Conservation (phyloP, 2,329 filamentous ascomycete genomes). For the Magnaporthiopsis incrustans region DNA sequence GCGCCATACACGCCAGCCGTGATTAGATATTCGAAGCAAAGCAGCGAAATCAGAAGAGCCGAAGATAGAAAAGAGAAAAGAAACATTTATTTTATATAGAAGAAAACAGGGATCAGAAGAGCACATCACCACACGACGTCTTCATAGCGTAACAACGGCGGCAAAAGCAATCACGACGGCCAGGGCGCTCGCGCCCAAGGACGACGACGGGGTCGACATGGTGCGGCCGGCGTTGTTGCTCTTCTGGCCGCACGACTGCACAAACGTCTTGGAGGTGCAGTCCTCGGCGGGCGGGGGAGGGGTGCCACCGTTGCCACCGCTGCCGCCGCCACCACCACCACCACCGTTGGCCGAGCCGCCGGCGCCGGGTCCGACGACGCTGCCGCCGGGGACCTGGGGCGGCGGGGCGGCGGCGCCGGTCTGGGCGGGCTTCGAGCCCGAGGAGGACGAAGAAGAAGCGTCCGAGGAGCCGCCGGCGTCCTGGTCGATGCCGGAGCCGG, state of each 20-base stretch:
- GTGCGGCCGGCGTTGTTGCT: conserved; percentile 19
- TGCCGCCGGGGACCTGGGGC: conserved; percentile 21
- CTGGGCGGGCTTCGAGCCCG: conserved; percentile 7
- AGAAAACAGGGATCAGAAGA: neutral
- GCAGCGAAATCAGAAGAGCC: neutral
- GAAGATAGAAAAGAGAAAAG: no score
- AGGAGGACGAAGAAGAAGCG: conserved; percentile 10
- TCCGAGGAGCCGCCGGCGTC: conserved; percentile 26
- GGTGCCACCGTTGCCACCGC: conserved; percentile 7
- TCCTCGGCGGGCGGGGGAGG: conserved; percentile 13
- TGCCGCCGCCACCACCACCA: neutral
- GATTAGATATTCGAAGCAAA: neutral
- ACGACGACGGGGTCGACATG: conserved; percentile 8
- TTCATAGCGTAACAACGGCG: conserved; percentile 24
- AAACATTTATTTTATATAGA: neutral
- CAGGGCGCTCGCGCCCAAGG: conserved; percentile 27
- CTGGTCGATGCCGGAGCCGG: conserved; percentile 75
- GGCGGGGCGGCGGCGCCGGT: neutral
- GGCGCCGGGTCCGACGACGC: conserved; percentile 17
- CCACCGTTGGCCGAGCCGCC: conserved; percentile 11
- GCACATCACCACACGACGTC: neutral
- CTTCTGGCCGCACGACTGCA: conserved; percentile 29
- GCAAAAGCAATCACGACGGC: conserved; percentile 26
- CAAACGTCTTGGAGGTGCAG: conserved; percentile 31
- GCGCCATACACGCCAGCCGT: neutral